Base-by-base conservation (phyloP, 1,139 yeast genomes). In the Sugiyamaella japonica region DNA sequence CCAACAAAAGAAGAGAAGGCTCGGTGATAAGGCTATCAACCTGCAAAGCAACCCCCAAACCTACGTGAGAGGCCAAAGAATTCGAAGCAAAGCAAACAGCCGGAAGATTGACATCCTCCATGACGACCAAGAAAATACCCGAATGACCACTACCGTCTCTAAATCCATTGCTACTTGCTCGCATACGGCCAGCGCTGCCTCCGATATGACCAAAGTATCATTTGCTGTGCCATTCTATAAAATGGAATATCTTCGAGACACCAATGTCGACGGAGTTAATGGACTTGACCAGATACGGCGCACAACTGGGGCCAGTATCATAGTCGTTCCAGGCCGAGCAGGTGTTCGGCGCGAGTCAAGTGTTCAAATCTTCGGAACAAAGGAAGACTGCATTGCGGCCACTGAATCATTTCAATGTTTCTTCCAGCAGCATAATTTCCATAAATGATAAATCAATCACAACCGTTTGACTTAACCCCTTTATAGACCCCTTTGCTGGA, bases 141-240 rank as follows among this genome's bases (percentile, higher is more conserved):
- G 13, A 31, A 10, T 31, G 9, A 36, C 39, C 17, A 16, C 41
- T 9, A 16, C 32, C 32, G 29, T 8, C 12, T 39, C 25, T 6
- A n/a, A n/a, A n/a, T 13, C 42, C n/a, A 39, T 10, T 9, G 42
- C 7, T 39, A 23, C 29, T 39, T 10, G 15, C 23, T n/a, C 25
- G 25, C 25, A 3, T 20, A 20, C 25, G 5, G 25, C 25, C 25
- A 20, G 25, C 25, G 25, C 25, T 6, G 25, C 5, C 6, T 7
- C 13, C 17, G 34, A 29, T 16, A 41, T n/a, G 34, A 29, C n/a
- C 38, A 29, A 43, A 31, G n/a, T n/a, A 15, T 43, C 48, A 29
- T 28, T 48, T 23, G n/a, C 13, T 2, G 13, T 48, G 2, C 51
- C 51, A 31, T 48, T 48, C 20, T 48, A 29, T 20, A 48, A 48